Evolutionary conservation across 176 grass and related monocot genomes (phyloP).

Genomic region (Cenchrus americanus): DNA sequence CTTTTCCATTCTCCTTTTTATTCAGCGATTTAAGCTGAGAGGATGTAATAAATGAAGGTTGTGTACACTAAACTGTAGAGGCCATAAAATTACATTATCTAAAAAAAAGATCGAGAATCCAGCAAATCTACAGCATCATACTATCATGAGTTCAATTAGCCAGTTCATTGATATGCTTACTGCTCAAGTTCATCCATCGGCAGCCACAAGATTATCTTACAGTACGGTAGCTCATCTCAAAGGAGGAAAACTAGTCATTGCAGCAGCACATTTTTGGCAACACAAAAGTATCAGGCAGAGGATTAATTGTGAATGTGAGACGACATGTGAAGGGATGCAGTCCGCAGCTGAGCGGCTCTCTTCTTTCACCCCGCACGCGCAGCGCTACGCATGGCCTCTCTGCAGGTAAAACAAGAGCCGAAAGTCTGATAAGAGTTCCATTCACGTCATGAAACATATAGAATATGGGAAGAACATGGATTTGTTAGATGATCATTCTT

Average conservation of each 20-base stretch:
- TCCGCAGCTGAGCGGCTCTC: too few species aligned
- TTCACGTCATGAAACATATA: constrained; percentile 41
- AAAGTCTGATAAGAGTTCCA: neutral
- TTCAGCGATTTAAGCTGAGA: too few species aligned
- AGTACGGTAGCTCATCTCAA: neutral
- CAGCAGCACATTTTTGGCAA: neutral
- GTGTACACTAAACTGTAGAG: too few species aligned
- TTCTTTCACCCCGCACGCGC: neutral
- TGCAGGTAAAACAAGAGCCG: neutral
- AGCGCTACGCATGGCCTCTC: neutral
- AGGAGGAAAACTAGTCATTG: neutral
- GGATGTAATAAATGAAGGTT: too few species aligned
- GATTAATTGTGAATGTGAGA: too few species aligned
- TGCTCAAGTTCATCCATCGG: neutral
- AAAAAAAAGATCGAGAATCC: too few species aligned
- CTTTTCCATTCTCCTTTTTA: too few species aligned
- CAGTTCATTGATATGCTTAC: neutral
- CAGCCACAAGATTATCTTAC: neutral
- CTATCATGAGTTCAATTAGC: neutral
- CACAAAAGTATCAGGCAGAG: too few species aligned
- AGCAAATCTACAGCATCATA: too few species aligned
- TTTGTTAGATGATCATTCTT: too few species aligned
- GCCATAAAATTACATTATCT: too few species aligned
- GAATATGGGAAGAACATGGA: neutral
- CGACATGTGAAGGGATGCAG: too few species aligned